These are phyloP conservation scores for Raffaelea arxii DNA, from an alignment of 2,329 filamentous ascomycete species.

Conservation along the genomic window DNA sequence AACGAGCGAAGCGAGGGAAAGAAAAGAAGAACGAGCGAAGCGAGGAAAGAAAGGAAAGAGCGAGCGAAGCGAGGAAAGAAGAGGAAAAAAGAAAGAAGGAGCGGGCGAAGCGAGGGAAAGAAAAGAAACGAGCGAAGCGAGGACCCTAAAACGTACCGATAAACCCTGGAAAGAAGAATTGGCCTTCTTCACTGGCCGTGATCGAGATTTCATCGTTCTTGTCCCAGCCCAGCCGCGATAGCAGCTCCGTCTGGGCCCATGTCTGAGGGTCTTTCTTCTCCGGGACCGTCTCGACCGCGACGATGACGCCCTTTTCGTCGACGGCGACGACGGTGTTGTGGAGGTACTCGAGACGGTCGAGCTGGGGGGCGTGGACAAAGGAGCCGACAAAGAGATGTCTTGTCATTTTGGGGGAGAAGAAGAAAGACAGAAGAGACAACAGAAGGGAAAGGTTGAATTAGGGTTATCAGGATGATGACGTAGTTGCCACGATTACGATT, in stretches of 20 bases:
- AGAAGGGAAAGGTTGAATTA: not conserved
- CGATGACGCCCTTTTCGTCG: constrained; percentile 38
- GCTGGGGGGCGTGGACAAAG: constrained; percentile 43
- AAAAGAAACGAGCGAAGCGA: no score
- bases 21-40: not conserved
- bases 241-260: constrained; percentile 19
- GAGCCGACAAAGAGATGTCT: constrained; percentile 43
- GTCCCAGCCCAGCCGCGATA: constrained; percentile 36
- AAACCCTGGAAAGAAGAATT: constrained; percentile 80
- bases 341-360: constrained; percentile 39
- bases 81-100: no score
- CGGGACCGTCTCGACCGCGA: constrained; percentile 28
- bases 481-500: no score
- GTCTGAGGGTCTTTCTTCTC: constrained; percentile 15
- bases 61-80: not conserved
- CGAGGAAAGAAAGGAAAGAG: no score
- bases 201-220: constrained; percentile 30
- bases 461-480: no score
- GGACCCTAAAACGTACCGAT: constrained; percentile 47
- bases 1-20: no score
- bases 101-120: not conserved
- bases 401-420: constrained; percentile 5
- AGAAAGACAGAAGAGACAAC: not conserved
- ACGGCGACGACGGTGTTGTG: constrained; percentile 42
- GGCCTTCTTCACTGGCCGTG: constrained; percentile 29